phyloP scores from a whole-genome alignment of 768 basidiomycete genomes.

The Pleurotus salmoneostramineus region DNA sequence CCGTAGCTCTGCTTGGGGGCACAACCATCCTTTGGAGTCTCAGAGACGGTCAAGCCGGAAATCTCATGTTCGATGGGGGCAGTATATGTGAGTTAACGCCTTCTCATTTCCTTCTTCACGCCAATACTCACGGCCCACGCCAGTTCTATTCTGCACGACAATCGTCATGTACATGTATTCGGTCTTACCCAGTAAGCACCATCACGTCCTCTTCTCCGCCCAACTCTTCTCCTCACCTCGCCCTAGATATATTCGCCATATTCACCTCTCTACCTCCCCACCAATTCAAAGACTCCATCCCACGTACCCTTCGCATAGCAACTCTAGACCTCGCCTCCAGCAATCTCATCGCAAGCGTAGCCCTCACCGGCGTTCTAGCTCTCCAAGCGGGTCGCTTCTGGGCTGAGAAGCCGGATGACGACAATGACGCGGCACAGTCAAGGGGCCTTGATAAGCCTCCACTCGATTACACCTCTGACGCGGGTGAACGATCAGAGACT shows the following conservation, averaged over 20 bases:
- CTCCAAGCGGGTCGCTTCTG: constrained; percentile 84
- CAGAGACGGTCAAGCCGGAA: constrained; percentile 71
- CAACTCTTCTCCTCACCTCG: constrained; percentile 1
- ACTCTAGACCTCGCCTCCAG: constrained; percentile 80
- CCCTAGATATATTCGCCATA: constrained; percentile 45
- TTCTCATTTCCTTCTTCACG: neutral
- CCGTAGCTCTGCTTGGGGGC: constrained; percentile 55
- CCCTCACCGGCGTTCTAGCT: constrained; percentile 80
- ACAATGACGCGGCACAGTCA: constrained; percentile 33
- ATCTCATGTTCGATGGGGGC: constrained; percentile 90
- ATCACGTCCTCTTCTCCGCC: constrained; percentile 2
- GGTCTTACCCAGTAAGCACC: constrained; percentile 72
- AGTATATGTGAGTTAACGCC: constrained; percentile 58
- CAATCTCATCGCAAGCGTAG: constrained; percentile 84
- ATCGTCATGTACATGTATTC: constrained; percentile 68
- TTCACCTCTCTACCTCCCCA: constrained; percentile 58
- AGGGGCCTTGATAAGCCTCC: constrained; percentile 6
- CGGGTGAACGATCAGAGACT: neutral
- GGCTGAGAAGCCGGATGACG: constrained; percentile 70
- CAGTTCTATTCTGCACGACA: constrained; percentile 77
- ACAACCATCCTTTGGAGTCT: constrained; percentile 75
- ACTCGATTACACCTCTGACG: neutral
- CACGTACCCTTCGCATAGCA: constrained; percentile 52
- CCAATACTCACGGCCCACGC: neutral
- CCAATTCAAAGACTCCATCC: constrained; percentile 54